phyloP scores from a whole-genome alignment of 164 flowering plant genomes.

The Vitis amurensis region DNA sequence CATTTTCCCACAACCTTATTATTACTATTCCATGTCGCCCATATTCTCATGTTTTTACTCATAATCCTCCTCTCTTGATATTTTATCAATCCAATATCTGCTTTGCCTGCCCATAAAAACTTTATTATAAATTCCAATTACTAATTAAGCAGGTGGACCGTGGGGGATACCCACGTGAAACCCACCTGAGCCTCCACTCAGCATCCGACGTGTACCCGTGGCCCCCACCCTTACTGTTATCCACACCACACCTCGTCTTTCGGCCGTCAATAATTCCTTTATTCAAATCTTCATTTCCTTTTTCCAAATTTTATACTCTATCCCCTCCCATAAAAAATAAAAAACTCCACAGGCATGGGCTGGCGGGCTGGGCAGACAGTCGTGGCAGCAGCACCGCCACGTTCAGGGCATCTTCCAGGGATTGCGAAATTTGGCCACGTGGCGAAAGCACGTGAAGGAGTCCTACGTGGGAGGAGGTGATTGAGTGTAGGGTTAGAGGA shows the following conservation, averaged over 20 bases:
- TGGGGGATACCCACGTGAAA: constrained; percentile 5
- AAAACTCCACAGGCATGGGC: constrained; percentile 1
- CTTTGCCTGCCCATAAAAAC: too few relatives aligned
- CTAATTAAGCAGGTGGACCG: not conserved
- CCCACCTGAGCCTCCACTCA: not conserved
- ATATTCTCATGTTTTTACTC: too few relatives aligned
- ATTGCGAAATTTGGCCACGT: not conserved
- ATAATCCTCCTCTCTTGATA: too few relatives aligned
- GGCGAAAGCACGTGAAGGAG: constrained; percentile 1
- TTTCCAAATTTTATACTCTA: not conserved
- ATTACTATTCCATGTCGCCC: too few relatives aligned
- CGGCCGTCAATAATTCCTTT: not conserved
- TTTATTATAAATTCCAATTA: too few relatives aligned
- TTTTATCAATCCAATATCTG: too few relatives aligned
- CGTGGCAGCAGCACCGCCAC: not conserved
- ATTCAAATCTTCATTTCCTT: not conserved
- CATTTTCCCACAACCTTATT: too few relatives aligned
- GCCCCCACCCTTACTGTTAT: constrained; percentile 1
- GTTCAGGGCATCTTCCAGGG: not conserved
- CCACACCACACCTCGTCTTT: not conserved
- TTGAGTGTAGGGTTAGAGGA: not conserved
- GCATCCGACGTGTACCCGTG: not conserved
- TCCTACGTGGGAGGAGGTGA: not conserved
- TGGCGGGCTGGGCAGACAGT: not conserved
- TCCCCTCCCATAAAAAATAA: not conserved